These are phyloP conservation scores for Ascochyta pisi DNA, from an alignment of 2,329 filamentous ascomycete species.

Conservation along the genomic window DNA sequence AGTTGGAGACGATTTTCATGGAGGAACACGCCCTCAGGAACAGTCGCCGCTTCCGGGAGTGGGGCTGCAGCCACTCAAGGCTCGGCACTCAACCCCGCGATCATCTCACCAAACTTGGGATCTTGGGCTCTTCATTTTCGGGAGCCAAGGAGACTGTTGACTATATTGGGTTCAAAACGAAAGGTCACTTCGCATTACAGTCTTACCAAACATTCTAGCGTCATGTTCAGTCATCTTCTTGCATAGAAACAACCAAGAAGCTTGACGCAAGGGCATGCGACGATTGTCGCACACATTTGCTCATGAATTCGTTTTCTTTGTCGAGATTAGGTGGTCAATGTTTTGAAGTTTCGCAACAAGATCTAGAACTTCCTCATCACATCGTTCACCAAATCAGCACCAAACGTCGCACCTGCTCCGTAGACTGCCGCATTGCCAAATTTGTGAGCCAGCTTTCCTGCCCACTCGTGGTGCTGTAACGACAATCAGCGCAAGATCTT, in stretches of 20 bases:
- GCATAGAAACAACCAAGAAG: background rate
- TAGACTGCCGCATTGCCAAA: conserved; percentile 29
- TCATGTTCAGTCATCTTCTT: background rate
- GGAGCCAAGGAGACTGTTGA: background rate
- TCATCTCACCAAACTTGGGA: background rate
- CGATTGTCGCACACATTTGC: background rate
- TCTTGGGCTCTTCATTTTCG: background rate
- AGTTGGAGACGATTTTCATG: background rate
- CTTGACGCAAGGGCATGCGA: background rate
- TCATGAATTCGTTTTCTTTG: background rate
- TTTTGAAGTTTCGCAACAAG: background rate
- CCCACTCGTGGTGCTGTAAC: conserved; percentile 29
- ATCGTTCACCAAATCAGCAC: conserved; percentile 28
- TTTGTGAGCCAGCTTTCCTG: conserved; percentile 25
- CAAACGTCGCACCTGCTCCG: conserved; percentile 29
- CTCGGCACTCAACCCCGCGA: background rate
- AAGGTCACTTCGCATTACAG: background rate
- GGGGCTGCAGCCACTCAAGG: conserved; percentile 5
- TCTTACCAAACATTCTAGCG: background rate
- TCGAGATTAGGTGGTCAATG: background rate
- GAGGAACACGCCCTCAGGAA: background rate
- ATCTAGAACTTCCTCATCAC: conserved; percentile 29
- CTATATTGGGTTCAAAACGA: background rate
- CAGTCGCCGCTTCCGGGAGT: conserved; percentile 18
- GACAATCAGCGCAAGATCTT: background rate